These are phyloP conservation scores for Apiospora kogelbergensis DNA, from an alignment of 2,329 filamentous ascomycete genomes.

Conservation along the genomic window DNA sequence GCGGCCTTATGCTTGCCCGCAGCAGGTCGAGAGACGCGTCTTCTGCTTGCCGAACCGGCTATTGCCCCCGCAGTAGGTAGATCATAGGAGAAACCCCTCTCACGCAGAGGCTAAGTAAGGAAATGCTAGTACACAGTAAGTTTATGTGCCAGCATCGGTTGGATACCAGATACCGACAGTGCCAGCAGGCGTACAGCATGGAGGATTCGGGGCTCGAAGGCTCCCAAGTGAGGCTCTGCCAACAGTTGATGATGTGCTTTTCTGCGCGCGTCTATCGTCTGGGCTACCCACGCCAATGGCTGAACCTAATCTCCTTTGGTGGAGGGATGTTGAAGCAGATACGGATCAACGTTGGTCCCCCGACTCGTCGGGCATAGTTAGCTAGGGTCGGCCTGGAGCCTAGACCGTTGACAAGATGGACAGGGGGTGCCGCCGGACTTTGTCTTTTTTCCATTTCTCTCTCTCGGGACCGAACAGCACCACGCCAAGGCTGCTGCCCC, in stretches of 20 bases:
- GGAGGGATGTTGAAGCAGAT: neutral
- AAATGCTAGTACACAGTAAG: neutral
- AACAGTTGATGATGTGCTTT: neutral
- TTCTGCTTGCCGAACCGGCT: neutral
- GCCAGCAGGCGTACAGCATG: neutral
- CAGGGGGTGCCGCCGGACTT: neutral
- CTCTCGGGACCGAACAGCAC: neutral
- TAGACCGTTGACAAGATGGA: neutral
- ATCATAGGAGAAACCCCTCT: neutral
- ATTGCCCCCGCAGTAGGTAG: neutral
- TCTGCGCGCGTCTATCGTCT: neutral
- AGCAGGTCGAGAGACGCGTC: neutral
- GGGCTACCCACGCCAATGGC: neutral
- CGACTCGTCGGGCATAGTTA: neutral
- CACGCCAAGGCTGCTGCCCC: neutral
- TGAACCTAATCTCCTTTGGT: neutral
- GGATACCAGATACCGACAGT: neutral
- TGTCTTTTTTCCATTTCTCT: neutral
- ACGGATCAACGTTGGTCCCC: neutral
- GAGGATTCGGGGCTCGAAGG: neutral
- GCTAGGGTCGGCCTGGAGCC: neutral
- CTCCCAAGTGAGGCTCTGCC: neutral
- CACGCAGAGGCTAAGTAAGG: neutral
- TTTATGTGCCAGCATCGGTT: no score
- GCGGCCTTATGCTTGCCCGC: neutral